Conservation (phyloP, 257 asterid genomes). For the Voacanga thouarsii region DNA sequence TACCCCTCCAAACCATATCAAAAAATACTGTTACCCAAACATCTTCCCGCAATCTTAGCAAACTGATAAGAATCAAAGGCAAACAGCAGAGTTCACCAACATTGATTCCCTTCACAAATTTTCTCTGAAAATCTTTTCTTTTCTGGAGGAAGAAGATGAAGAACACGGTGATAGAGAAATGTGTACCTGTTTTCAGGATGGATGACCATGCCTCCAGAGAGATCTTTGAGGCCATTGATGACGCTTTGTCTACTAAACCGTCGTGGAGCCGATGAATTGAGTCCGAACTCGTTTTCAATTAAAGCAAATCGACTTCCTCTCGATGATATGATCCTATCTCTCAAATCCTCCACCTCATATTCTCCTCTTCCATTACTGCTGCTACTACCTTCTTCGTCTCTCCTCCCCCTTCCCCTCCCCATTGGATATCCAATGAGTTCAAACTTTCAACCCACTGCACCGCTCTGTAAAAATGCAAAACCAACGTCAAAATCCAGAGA, state of each 20-base stretch:
- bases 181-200: conserved; percentile 11
- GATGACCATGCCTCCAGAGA: conserved; percentile 33
- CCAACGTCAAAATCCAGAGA: background rate
- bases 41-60: conserved; percentile 5
- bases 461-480: background rate
- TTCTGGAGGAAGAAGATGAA: conserved; percentile 33
- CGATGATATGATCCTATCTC: conserved; percentile 36
- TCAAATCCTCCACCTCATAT: conserved; percentile 48
- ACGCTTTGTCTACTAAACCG: conserved; percentile 51
- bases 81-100: background rate
- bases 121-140: background rate
- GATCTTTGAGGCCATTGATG: conserved; percentile 53
- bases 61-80: background rate
- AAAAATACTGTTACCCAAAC: background rate
- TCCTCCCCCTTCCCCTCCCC: conserved; percentile 10
- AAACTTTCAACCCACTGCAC: background rate
- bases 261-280: conserved; percentile 25
- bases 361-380: conserved; percentile 30
- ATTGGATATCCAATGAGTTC: background rate
- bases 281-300: conserved; percentile 50
- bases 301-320: conserved; percentile 33
- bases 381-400: conserved; percentile 16
- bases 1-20: background rate
- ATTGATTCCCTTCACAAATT: background rate
- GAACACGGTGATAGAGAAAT: conserved; percentile 15